Evolutionary conservation across 768 basidiomycete genomes (phyloP).

Genomic region (Tubosaeta sp.): DNA sequence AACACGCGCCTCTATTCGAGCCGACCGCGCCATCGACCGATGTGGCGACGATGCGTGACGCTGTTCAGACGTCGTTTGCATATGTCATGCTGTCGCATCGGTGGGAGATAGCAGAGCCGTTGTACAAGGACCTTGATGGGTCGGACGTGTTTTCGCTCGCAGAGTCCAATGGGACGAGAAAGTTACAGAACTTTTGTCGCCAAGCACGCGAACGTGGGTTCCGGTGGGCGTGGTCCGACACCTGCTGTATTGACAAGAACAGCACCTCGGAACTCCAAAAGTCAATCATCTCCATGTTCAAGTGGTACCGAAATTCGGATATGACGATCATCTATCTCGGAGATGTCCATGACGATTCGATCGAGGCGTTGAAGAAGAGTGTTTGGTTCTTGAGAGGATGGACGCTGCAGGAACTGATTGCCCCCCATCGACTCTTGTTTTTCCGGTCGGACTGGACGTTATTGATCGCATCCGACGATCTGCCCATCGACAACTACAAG

Average conservation of each 20-base stretch:
- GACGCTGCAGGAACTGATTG: conserved; percentile 27
- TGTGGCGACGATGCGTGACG: not conserved
- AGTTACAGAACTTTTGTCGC: conserved; percentile 18
- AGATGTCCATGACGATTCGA: conserved; percentile 13
- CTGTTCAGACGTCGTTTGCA: conserved; percentile 12
- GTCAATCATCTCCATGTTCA: conserved; percentile 30
- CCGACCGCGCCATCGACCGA: conserved; percentile 1
- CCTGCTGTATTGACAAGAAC: conserved; percentile 27
- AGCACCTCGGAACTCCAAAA: conserved; percentile 28
- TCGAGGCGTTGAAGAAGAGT: conserved; percentile 13
- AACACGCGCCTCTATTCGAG: conserved; percentile 12
- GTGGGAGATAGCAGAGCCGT: conserved; percentile 17
- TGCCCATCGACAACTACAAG: conserved; percentile 19
- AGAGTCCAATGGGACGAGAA: conserved; percentile 7
- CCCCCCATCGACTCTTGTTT: conserved; percentile 20
- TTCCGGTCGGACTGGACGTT: conserved; percentile 21
- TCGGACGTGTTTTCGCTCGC: conserved; percentile 15
- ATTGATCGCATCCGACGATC: conserved; percentile 10
- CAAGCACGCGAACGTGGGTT: conserved; percentile 17
- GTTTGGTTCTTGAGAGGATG: conserved; percentile 26
- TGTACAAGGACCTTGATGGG: conserved; percentile 14
- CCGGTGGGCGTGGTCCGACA: conserved; percentile 28
- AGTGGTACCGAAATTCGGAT: conserved; percentile 24
- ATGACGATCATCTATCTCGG: conserved; percentile 24
- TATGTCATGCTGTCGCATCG: conserved; percentile 26